Conservation (phyloP, 2,329 filamentous ascomycete species). For the Rutstroemia sp. region DNA sequence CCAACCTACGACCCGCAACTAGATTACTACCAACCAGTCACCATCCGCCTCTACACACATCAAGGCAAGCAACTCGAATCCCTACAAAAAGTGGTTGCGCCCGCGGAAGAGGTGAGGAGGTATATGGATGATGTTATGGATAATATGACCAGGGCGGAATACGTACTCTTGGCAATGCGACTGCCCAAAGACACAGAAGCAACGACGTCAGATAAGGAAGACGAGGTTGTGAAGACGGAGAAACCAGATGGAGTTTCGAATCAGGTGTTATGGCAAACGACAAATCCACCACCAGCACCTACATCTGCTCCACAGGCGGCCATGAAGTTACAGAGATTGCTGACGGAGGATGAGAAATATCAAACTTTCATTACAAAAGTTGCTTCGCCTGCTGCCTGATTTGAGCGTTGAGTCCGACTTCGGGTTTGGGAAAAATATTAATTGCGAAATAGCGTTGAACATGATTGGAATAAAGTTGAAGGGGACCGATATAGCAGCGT, state of each 20-base stretch:
- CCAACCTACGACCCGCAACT: conserved; percentile 54
- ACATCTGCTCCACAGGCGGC: background rate
- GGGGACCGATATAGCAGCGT: background rate
- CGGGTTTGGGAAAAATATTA: too few species aligned
- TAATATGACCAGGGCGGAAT: conserved; percentile 61
- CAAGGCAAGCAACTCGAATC: conserved; percentile 53
- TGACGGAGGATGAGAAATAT: conserved; percentile 40
- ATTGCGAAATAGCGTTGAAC: background rate
- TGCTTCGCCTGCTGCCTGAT: background rate
- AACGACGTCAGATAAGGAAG: background rate
- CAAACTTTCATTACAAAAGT: conserved; percentile 36
- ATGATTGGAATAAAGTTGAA: background rate
- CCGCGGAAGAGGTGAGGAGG: conserved; percentile 52
- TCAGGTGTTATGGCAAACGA: conserved; percentile 22
- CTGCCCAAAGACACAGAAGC: conserved; percentile 40
- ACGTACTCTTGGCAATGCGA: conserved; percentile 59
- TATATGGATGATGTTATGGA: conserved; percentile 68
- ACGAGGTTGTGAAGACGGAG: conserved; percentile 3
- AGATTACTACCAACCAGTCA: conserved; percentile 73
- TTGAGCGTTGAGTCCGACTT: too few species aligned
- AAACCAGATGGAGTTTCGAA: conserved; percentile 11
- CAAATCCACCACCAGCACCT: conserved; percentile 13
- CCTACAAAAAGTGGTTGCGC: conserved; percentile 53
- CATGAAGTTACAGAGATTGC: conserved; percentile 21
- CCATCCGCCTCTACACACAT: conserved; percentile 49